Conservation (phyloP, 176 grass and related monocot genomes). For the Avena insularis region DNA sequence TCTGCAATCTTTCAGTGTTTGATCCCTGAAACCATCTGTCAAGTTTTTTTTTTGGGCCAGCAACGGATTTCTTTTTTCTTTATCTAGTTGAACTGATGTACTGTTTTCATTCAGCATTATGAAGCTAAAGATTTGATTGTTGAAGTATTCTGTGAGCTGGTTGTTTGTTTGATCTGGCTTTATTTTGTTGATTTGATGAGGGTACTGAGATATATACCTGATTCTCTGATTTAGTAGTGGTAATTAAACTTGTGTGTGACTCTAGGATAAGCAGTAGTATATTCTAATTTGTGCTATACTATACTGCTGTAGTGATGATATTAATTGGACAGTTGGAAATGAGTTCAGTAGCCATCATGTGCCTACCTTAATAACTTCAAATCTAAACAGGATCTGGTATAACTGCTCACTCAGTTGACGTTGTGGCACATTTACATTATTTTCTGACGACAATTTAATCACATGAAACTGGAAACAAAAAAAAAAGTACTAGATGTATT, state of each 20-base stretch:
- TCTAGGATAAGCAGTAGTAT: neutral
- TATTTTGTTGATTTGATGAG: neutral
- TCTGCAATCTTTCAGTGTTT: slow-evolving; percentile 40
- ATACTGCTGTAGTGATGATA: neutral
- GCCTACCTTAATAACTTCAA: neutral
- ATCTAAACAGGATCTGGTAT: neutral
- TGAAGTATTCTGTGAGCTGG: neutral
- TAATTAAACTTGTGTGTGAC: neutral
- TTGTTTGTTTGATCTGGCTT: neutral
- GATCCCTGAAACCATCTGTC: slow-evolving; percentile 39
- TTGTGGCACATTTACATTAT: neutral
- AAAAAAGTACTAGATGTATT: neutral
- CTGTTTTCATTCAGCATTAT: slow-evolving; percentile 38
- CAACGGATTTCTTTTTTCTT: neutral
- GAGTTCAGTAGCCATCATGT: neutral
- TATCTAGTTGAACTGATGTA: slow-evolving; percentile 38
- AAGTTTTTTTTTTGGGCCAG: slow-evolving; percentile 20
- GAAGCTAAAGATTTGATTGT: slow-evolving; percentile 28
- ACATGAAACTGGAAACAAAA: neutral
- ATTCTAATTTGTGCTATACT: neutral
- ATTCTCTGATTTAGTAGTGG: neutral
- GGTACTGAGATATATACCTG: neutral
- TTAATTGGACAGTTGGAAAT: neutral
- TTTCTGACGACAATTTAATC: neutral
- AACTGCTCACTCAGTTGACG: neutral